Evolutionary conservation across 352 stramenopile genomes (phyloP), one percentile per base, ranked within the genome.

Genomic region (Phytopythium chamaehyphon): DNA sequence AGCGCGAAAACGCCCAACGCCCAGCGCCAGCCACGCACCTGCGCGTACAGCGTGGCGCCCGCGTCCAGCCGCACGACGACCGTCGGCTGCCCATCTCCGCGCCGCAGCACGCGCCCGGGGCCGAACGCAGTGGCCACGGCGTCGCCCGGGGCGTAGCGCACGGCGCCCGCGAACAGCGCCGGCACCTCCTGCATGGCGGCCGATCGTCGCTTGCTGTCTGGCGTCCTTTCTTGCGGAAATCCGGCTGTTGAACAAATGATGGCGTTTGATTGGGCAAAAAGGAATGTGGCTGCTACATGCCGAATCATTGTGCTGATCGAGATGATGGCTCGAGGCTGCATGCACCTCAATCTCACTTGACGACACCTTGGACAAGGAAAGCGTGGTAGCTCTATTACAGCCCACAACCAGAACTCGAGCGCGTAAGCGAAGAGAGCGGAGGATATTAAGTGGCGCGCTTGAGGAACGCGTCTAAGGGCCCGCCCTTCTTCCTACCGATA

Each of bases 121-220:
- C 83, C 83, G 43, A 86, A 93, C 15, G 77, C 72, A 28, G 79
- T 90, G 51, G 69, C 71, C 22, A 93, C 83, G 22, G 51, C 54
- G 57, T 93, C 83, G 28, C 83, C 83, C 10, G 50, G 55, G 23
- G 62, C 55, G 51, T 88, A 93, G 48, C 83, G 83, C 47, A 93
- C 55, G 46, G 70, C 66, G 54, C 83, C 70, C 44, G 83, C 76
- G 48, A 93, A 82, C 44, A 93, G 70, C 69, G 70, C 72, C 64
- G 80, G 80, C 55, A 83, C 66, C 46, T 83, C 63, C 49, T n/a
- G n/a, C n/a, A n/a, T n/a, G n/a, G n/a, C n/a, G n/a, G n/a, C n/a
- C n/a, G n/a, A 33, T 33, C 28, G 28, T 62, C 54, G 37, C 39
- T 43, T 16, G 52, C 54, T 54, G 66, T 70, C 14, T 47, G 7